Conservation (phyloP, 1,284 basidiomycete genomes). For the Porodaedalea pini region DNA sequence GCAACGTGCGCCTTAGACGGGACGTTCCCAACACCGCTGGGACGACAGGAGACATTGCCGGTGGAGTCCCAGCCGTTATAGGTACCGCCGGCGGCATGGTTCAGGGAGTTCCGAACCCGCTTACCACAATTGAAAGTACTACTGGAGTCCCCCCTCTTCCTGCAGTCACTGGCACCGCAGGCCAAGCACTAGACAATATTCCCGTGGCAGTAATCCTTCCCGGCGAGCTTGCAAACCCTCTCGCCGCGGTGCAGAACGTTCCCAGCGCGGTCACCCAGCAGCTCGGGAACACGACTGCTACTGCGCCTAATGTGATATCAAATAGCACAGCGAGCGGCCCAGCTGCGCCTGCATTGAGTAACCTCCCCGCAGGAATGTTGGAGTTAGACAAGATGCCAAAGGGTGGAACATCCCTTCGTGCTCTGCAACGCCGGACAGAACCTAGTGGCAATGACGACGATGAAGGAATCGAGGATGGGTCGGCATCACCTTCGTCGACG, state of each 20-base stretch:
- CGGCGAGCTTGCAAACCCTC: too few relatives aligned
- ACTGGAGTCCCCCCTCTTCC: not conserved
- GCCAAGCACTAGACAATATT: not conserved
- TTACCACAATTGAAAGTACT: not conserved
- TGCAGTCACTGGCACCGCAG: not conserved
- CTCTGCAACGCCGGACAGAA: not conserved
- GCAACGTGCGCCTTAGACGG: too few relatives aligned
- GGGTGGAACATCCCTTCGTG: not conserved
- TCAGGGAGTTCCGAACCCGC: conserved; percentile 6
- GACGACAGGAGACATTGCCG: too few relatives aligned
- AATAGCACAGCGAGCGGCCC: too few relatives aligned
- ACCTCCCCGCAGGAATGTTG: too few relatives aligned
- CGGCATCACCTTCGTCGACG: conserved; percentile 15
- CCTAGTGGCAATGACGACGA: not conserved
- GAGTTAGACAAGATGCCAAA: too few relatives aligned
- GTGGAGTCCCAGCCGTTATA: not conserved
- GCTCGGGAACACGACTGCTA: too few relatives aligned
- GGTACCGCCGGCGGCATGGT: conserved; percentile 1
- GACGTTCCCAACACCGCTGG: too few relatives aligned
- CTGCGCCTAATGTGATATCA: too few relatives aligned
- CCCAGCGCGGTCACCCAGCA: too few relatives aligned
- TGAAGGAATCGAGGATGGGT: not conserved
- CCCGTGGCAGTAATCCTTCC: not conserved
- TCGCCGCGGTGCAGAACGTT: too few relatives aligned
- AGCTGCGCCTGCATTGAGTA: too few relatives aligned